These are phyloP conservation scores for Neophaeococcomyces mojaviensis DNA, from an alignment of 2,329 filamentous ascomycete species.

Conservation along the genomic window DNA sequence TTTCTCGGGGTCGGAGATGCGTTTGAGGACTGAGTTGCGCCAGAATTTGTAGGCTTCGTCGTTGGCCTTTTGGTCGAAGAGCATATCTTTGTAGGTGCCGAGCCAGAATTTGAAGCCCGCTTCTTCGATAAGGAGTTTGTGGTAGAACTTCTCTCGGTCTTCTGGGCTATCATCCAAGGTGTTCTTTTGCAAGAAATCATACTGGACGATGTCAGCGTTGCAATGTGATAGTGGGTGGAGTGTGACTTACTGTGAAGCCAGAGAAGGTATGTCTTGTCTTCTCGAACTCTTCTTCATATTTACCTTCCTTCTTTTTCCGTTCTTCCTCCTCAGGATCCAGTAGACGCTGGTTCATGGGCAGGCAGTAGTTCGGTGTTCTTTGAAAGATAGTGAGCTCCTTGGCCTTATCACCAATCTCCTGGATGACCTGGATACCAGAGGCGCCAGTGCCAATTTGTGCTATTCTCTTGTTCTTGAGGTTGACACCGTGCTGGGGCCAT, in stretches of 20 bases:
- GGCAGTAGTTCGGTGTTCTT: conserved; percentile 58
- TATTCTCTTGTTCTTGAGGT: conserved; percentile 51
- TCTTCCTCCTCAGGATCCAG: conserved; percentile 48
- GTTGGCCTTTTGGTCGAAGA: conserved; percentile 44
- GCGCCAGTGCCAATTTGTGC: conserved; percentile 60
- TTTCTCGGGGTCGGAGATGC: conserved; percentile 44
- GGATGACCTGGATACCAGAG: conserved; percentile 33
- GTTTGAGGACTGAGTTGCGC: conserved; percentile 43
- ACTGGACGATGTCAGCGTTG: conserved; percentile 24
- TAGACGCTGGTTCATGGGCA: conserved; percentile 51
- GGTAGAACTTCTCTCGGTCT: conserved; percentile 44
- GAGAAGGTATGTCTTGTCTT: conserved; percentile 46
- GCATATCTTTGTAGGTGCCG: conserved; percentile 46
- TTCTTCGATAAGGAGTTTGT: conserved; percentile 39
- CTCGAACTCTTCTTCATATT: conserved; percentile 46
- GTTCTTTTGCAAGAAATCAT: conserved; percentile 47
- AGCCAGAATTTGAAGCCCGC: conserved; percentile 53
- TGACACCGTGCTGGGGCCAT: conserved; percentile 51
- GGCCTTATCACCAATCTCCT: conserved; percentile 15
- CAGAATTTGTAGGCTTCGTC: conserved; percentile 50
- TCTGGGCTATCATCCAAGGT: conserved; percentile 49
- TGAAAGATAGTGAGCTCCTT: conserved; percentile 42
- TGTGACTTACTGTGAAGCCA: conserved; percentile 41
- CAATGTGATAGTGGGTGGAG: too few relatives aligned
- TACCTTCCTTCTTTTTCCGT: conserved; percentile 44